phyloP scores from a whole-genome alignment of 164 flowering plant genomes.

The Saururus chinensis region DNA sequence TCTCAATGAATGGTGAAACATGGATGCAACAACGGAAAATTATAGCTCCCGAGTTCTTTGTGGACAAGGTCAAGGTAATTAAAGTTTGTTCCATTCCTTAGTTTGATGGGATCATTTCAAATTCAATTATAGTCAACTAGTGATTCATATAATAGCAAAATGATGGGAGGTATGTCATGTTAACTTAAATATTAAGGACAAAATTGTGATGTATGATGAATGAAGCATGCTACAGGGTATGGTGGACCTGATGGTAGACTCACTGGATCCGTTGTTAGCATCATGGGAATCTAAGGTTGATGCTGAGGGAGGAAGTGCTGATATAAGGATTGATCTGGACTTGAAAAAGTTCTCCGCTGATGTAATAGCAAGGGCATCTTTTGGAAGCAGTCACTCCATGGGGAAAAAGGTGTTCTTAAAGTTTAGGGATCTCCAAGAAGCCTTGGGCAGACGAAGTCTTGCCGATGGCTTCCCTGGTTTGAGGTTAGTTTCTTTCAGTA shows the following conservation, averaged over 20 bases:
- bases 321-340: constrained; percentile 19
- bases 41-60: constrained; percentile 30
- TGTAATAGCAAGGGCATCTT: constrained; percentile 20
- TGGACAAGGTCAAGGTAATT: constrained; percentile 40
- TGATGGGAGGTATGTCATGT: too few species aligned
- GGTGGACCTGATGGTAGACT: constrained; percentile 26
- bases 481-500: too few species aligned
- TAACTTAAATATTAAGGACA: too few species aligned
- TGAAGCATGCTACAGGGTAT: constrained; percentile 17
- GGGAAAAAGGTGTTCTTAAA: constrained; percentile 11
- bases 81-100: background rate
- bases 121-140: too few species aligned
- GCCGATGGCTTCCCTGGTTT: background rate
- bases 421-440: constrained; percentile 13
- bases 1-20: constrained; percentile 22
- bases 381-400: constrained; percentile 14
- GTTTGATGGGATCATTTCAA: too few species aligned
- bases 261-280: constrained; percentile 13
- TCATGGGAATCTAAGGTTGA: constrained; percentile 29
- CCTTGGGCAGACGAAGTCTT: background rate
- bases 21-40: constrained; percentile 46
- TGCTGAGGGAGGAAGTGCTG: constrained; percentile 20
- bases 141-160: too few species aligned
- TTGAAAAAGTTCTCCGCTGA: constrained; percentile 24
- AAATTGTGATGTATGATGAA: too few species aligned